Conservation (phyloP, 768 basidiomycete species). For the Lactarius hatsudake region DNA sequence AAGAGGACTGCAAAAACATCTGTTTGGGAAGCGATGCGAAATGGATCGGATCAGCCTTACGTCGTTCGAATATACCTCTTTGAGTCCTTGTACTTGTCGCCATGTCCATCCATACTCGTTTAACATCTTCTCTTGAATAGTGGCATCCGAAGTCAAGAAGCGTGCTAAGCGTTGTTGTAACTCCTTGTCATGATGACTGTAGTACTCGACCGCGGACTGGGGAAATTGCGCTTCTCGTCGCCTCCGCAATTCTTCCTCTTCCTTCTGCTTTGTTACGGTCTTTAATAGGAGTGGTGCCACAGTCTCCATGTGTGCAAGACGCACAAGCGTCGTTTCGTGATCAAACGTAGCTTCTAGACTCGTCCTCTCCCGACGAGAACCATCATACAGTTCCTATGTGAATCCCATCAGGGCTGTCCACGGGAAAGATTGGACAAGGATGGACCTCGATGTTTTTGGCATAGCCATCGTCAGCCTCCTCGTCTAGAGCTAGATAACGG, state of each 20-base stretch:
- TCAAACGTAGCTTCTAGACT: conserved; percentile 16
- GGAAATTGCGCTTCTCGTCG: conserved; percentile 25
- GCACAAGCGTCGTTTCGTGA: conserved; percentile 20
- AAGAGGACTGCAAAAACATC: conserved; percentile 14
- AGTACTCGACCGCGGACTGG: conserved; percentile 19
- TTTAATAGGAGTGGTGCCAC: conserved; percentile 16
- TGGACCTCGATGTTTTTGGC: conserved; percentile 12
- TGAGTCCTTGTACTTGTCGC: conserved; percentile 20
- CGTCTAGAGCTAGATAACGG: conserved; percentile 24
- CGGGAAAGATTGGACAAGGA: neutral
- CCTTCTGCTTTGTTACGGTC: conserved; percentile 10
- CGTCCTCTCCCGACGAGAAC: neutral
- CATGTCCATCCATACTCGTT: conserved; percentile 19
- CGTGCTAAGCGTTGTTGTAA: conserved; percentile 23
- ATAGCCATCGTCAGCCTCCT: conserved; percentile 18
- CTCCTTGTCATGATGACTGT: conserved; percentile 23
- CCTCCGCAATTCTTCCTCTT: conserved; percentile 19
- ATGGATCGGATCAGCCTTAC: conserved; percentile 22
- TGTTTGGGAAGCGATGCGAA: neutral
- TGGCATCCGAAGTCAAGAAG: conserved; percentile 24
- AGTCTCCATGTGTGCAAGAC: conserved; percentile 14
- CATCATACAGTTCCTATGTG: conserved; percentile 16
- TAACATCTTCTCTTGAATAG: conserved; percentile 25
- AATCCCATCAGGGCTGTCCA: neutral
- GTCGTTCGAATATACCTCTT: conserved; percentile 17